These are phyloP conservation scores for Fraxinus greggii DNA, from an alignment of 305 asterid genomes.

Conservation along the genomic window DNA sequence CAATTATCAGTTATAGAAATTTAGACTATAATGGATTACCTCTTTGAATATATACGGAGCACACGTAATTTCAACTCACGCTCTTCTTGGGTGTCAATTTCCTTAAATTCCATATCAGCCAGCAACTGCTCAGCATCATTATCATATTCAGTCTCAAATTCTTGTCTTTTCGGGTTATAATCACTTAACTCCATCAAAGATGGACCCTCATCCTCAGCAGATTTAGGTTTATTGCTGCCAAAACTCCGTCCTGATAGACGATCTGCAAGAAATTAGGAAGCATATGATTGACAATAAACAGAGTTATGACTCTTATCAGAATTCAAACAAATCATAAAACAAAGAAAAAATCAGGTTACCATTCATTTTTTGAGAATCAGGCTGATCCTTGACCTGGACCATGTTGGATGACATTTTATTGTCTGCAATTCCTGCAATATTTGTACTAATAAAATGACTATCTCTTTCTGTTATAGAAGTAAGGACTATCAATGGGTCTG, in stretches of 20 bases:
- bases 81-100: constrained; percentile 68
- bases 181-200: constrained; percentile 60
- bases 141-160: constrained; percentile 74
- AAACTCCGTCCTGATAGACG: constrained; percentile 51
- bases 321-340: constrained; percentile 4
- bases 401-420: constrained; percentile 52
- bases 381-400: constrained; percentile 56
- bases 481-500: background rate
- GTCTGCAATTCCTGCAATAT: constrained; percentile 54
- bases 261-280: constrained; percentile 31
- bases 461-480: constrained; percentile 3
- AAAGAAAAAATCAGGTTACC: constrained; percentile 36
- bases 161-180: constrained; percentile 61
- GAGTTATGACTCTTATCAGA: background rate
- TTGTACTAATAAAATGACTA: constrained; percentile 21
- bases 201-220: constrained; percentile 50
- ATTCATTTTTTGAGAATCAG: constrained; percentile 50
- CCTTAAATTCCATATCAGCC: constrained; percentile 83
- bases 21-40: constrained; percentile 36
- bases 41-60: constrained; percentile 64
- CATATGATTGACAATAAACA: background rate
- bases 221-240: constrained; percentile 53
- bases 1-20: constrained; percentile 8
- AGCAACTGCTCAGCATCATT: constrained; percentile 70
- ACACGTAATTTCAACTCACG: constrained; percentile 62